phyloP scores from a whole-genome alignment of 768 basidiomycete genomes.

The Scleroderma citrinum region DNA sequence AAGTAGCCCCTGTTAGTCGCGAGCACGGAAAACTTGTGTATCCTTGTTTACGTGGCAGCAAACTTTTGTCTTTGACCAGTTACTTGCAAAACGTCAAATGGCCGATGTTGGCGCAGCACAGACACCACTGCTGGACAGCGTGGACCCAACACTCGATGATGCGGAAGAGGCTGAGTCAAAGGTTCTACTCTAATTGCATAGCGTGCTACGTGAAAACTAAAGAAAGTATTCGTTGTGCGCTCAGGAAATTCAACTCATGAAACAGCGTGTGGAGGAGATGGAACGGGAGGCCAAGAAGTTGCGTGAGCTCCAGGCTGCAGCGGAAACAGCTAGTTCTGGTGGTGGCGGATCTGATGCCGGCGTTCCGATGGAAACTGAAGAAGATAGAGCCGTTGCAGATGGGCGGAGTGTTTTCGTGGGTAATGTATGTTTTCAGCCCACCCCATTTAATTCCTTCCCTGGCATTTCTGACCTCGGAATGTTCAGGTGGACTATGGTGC shows the following conservation, averaged over 20 bases:
- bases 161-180: slow-evolving; percentile 61
- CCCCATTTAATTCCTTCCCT: slow-evolving; percentile 3
- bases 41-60: slow-evolving; percentile 22
- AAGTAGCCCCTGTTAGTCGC: neutral
- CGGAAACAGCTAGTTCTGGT: slow-evolving; percentile 48
- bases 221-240: slow-evolving; percentile 14
- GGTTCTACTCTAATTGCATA: slow-evolving; percentile 27
- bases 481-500: slow-evolving; percentile 91
- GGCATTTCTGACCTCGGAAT: slow-evolving; percentile 5
- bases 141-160: slow-evolving; percentile 41
- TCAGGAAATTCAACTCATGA: slow-evolving; percentile 89
- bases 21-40: slow-evolving; percentile 11
- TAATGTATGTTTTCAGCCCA: slow-evolving; percentile 60
- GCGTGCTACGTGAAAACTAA: slow-evolving; percentile 4
- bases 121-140: slow-evolving; percentile 28
- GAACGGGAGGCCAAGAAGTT: slow-evolving; percentile 85
- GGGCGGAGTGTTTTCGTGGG: slow-evolving; percentile 89
- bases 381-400: slow-evolving; percentile 80
- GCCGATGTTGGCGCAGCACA: slow-evolving; percentile 47
- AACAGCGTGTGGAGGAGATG: slow-evolving; percentile 90
- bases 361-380: slow-evolving; percentile 68
- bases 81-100: slow-evolving; percentile 32
- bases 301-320: slow-evolving; percentile 79
- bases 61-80: slow-evolving; percentile 16
- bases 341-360: slow-evolving; percentile 40